These are phyloP conservation scores for Oehlia diaphana DNA, from an alignment of 192 early-diverging fungal genomes.

Conservation along the genomic window DNA sequence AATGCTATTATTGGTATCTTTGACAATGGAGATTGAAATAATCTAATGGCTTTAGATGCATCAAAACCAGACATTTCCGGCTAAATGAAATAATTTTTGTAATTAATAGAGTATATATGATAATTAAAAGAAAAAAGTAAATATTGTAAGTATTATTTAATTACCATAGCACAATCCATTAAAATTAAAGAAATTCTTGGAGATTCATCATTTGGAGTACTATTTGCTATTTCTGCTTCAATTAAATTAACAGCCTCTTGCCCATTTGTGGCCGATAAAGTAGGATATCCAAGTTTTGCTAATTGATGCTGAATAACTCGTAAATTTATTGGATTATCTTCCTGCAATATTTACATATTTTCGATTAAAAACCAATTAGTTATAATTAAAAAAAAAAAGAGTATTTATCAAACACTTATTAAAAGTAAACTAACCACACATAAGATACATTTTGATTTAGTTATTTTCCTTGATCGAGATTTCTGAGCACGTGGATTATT, in stretches of 20 bases:
- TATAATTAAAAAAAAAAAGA: neutral
- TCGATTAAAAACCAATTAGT: conserved; percentile 30
- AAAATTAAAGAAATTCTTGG: conserved; percentile 38
- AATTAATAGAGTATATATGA: neutral
- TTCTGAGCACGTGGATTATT: neutral
- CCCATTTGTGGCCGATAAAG: conserved; percentile 53
- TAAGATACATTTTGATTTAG: conserved; percentile 17
- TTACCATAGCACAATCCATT: conserved; percentile 59
- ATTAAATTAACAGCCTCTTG: conserved; percentile 48
- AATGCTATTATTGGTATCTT: conserved; percentile 57
- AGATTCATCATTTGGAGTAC: neutral
- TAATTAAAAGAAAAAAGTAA: conserved; percentile 1
- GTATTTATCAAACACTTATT: neutral
- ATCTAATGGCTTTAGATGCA: conserved; percentile 48
- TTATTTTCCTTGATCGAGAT: neutral
- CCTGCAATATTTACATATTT: conserved; percentile 25
- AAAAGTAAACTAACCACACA: conserved; percentile 3
- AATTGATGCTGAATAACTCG: conserved; percentile 58
- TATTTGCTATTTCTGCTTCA: neutral
- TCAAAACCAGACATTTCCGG: conserved; percentile 62
- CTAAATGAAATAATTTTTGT: neutral
- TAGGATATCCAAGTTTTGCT: conserved; percentile 50
- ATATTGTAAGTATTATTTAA: conserved; percentile 10
- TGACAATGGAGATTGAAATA: conserved; percentile 31
- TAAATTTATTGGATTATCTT: conserved; percentile 27